phyloP scores from a whole-genome alignment of 2,329 filamentous ascomycete genomes.

The Colletotrichum cuscutae region DNA sequence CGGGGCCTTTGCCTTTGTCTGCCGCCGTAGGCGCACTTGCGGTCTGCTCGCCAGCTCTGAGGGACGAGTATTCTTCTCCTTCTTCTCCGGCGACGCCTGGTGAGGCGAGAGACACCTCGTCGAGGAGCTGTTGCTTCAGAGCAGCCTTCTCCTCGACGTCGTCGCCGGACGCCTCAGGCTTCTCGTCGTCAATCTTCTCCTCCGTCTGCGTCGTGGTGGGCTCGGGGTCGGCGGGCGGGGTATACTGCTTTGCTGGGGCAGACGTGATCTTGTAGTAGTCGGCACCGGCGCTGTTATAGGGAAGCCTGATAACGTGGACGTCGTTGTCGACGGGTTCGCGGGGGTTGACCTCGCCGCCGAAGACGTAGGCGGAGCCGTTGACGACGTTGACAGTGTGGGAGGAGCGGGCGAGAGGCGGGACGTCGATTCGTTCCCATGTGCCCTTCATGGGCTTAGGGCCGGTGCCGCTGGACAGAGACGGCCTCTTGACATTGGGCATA shows the following conservation, averaged over 20 bases:
- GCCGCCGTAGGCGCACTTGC: slow-evolving; percentile 32
- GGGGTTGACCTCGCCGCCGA: slow-evolving; percentile 78
- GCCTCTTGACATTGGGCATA: slow-evolving; percentile 33
- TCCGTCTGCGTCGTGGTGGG: slow-evolving; percentile 19
- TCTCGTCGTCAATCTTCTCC: not conserved
- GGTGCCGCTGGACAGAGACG: slow-evolving; percentile 28
- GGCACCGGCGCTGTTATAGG: slow-evolving; percentile 65
- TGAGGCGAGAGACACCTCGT: slow-evolving; percentile 53
- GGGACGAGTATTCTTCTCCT: slow-evolving; percentile 35
- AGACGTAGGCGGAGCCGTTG: slow-evolving; percentile 70
- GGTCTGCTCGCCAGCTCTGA: not conserved
- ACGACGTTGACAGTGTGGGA: slow-evolving; percentile 77
- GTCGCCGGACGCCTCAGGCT: slow-evolving; percentile 33
- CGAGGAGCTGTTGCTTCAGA: slow-evolving; percentile 48
- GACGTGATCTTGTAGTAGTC: slow-evolving; percentile 70
- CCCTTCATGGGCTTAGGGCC: slow-evolving; percentile 56
- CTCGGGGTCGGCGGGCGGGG: slow-evolving; percentile 34
- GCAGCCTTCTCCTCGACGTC: slow-evolving; percentile 35
- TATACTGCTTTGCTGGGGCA: slow-evolving; percentile 45
- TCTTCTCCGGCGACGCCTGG: slow-evolving; percentile 39
- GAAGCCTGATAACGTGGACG: slow-evolving; percentile 73
- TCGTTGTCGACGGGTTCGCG: slow-evolving; percentile 77
- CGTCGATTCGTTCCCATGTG: slow-evolving; percentile 69
- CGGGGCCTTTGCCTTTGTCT: slow-evolving; percentile 52
- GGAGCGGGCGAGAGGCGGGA: slow-evolving; percentile 72